phyloP scores from a whole-genome alignment of 2,329 filamentous ascomycete genomes.

The Cytospora piceicola region DNA sequence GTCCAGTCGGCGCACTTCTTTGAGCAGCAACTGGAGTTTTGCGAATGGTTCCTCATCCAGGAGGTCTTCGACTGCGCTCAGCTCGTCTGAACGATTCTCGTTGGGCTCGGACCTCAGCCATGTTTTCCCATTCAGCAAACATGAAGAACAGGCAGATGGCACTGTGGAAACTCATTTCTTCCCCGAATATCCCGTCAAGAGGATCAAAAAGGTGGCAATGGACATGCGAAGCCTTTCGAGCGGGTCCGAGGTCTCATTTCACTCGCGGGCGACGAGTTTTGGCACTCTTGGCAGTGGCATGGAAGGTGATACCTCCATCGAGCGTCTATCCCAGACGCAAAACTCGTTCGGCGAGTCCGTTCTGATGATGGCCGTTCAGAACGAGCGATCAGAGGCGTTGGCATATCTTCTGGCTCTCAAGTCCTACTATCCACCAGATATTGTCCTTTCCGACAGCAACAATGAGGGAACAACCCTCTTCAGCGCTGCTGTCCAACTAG shows the following conservation, averaged over 20 bases:
- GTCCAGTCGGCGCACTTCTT: slow-evolving; percentile 50
- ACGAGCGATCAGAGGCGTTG: slow-evolving; percentile 71
- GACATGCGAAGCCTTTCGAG: slow-evolving; percentile 87
- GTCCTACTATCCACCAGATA: slow-evolving; percentile 72
- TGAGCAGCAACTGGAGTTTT: slow-evolving; percentile 48
- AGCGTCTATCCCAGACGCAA: slow-evolving; percentile 73
- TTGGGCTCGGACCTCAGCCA: slow-evolving; percentile 70
- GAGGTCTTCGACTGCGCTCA: slow-evolving; percentile 45
- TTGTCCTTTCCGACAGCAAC: slow-evolving; percentile 81
- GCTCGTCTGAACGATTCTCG: slow-evolving; percentile 56
- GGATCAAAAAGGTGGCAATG: slow-evolving; percentile 82
- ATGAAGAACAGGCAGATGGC: slow-evolving; percentile 45
- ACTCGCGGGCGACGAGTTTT: slow-evolving; percentile 78
- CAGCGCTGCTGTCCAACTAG: slow-evolving; percentile 87
- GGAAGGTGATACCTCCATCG: slow-evolving; percentile 85
- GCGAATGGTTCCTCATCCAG: slow-evolving; percentile 45
- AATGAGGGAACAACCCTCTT: slow-evolving; percentile 88
- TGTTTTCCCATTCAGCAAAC: slow-evolving; percentile 87
- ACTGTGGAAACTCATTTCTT: slow-evolving; percentile 36
- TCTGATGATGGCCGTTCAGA: slow-evolving; percentile 82
- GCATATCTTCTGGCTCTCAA: slow-evolving; percentile 78
- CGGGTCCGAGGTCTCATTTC: slow-evolving; percentile 80
- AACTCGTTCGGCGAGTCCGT: slow-evolving; percentile 79
- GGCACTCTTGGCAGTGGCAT: slow-evolving; percentile 73
- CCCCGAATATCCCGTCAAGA: slow-evolving; percentile 46